Evolutionary conservation across 1,284 basidiomycete species (phyloP), one percentile per base, ranked within the genome.

Genomic region (Apiotrichum sp.): DNA sequence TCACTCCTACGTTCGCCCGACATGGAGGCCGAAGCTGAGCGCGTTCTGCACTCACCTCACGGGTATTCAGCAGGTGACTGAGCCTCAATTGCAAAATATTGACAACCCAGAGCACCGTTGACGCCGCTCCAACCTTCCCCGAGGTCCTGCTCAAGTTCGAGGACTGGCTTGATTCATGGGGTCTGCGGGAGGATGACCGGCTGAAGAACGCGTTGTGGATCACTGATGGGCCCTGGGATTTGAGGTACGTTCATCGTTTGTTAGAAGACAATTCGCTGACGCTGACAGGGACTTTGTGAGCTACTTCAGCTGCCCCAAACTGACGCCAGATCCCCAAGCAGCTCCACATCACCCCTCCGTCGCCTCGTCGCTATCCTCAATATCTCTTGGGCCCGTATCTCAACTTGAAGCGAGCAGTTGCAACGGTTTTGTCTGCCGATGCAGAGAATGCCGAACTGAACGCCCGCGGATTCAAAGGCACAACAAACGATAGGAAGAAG

Each of bases 31-130:
- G 0, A 78, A 75, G 47, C 80, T 98, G 8, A 86, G 88, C 14
- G 76, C 82, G 16, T 98, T 96, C 71, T 98, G 93, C 74, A 88
- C 80, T 4, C 75, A 83, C 36, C 79, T 98, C 50, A 98, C 95
- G 5, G 92, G 93, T 13, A 93, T 98, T 56, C 86, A 85, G 13
- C 93, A 98, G 81, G 90, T 92, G 59, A 59, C 22, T 22, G 22
- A 22, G 22, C 22, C 22, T 22, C 22, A 22, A 22, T 22, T 22
- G 22, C 22, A 22, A 22, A 22, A 22, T 22, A 22, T 22, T 22
- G 22, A 29, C 31, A 22, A 6, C 42, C 7, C 70, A 95, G 90
- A 80, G 79, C 16, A 86, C 90, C 74, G 86, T 97, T 48, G 84
- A 96, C 70, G 56, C 70, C 6, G 86, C 92, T 1, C 89, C 91